phyloP scores from a whole-genome alignment of 75 land plant species.

The Picea glauca region DNA sequence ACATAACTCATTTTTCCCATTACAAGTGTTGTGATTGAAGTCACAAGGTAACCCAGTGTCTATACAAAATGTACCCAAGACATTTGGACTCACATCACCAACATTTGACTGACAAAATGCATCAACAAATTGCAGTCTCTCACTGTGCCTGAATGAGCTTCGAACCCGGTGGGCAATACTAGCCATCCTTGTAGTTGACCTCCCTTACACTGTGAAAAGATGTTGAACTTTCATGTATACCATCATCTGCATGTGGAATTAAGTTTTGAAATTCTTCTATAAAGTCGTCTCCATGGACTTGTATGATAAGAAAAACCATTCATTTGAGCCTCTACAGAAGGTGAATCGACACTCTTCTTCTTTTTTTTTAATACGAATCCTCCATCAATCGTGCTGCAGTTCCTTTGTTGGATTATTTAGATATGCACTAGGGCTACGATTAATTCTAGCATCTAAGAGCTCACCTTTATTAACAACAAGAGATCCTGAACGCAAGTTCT shows the following conservation, averaged over 20 bases:
- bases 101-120: constrained; percentile 97
- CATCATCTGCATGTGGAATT: constrained; percentile 39
- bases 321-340: no score
- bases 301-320: constrained; percentile 10
- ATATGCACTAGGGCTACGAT: no score
- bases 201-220: constrained; percentile 45
- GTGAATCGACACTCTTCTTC: no score
- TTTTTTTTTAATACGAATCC: no score
- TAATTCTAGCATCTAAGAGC: no score
- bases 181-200: constrained; percentile 28
- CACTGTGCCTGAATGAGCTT: constrained; percentile 38
- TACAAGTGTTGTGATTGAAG: constrained; percentile 97
- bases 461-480: constrained; percentile 37
- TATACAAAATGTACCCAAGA: constrained; percentile 83
- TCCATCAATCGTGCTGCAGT: no score
- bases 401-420: no score
- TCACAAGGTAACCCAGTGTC: constrained; percentile 94
- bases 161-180: constrained; percentile 62
- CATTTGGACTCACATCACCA: constrained; percentile 97
- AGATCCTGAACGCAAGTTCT: constrained; percentile 38
- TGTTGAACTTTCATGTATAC: constrained; percentile 43
- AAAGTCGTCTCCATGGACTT: no score
- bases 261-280: constrained; percentile 57
- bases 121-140: constrained; percentile 64
- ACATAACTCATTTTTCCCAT: background rate